Conservation (phyloP, 2,329 filamentous ascomycete species). For the Colletotrichum echinochloae region DNA sequence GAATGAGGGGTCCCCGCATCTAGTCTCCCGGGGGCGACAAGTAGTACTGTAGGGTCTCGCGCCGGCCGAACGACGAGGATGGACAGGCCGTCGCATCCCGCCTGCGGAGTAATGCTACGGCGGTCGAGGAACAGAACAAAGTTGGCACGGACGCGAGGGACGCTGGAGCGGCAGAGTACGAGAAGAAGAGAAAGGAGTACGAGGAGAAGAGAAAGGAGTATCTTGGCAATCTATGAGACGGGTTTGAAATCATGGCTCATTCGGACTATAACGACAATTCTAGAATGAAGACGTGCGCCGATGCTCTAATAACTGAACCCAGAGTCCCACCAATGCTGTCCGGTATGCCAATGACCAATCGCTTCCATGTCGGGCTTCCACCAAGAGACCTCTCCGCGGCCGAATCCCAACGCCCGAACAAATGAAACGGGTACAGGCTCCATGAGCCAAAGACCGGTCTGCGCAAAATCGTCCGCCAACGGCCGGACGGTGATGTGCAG, state of each 20-base stretch:
- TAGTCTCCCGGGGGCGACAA: not conserved
- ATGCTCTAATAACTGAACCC: conserved; percentile 52
- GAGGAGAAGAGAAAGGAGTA: not conserved
- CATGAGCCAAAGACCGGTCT: conserved; percentile 80
- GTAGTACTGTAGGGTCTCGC: conserved; percentile 10
- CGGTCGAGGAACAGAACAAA: not conserved
- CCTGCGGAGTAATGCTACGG: not conserved
- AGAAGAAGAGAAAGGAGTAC: not conserved
- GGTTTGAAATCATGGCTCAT: conserved; percentile 1
- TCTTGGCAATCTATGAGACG: not conserved
- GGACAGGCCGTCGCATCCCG: not conserved
- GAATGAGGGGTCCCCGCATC: too few relatives aligned
- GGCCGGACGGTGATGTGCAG: conserved; percentile 72
- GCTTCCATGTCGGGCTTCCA: conserved; percentile 74
- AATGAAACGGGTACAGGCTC: conserved; percentile 85
- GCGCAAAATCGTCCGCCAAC: conserved; percentile 82
- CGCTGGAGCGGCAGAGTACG: not conserved
- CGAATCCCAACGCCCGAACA: conserved; percentile 75
- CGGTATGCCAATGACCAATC: conserved; percentile 67
- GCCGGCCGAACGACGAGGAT: conserved; percentile 5
- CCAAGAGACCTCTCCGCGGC: conserved; percentile 69
- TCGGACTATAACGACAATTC: conserved; percentile 7
- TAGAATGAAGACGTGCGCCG: conserved; percentile 16
- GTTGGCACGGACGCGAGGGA: not conserved
- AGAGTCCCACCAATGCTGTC: conserved; percentile 71